Evolutionary conservation across 2,329 filamentous ascomycete species (phyloP).

Genomic region (Chalaropsis ovoidea): DNA sequence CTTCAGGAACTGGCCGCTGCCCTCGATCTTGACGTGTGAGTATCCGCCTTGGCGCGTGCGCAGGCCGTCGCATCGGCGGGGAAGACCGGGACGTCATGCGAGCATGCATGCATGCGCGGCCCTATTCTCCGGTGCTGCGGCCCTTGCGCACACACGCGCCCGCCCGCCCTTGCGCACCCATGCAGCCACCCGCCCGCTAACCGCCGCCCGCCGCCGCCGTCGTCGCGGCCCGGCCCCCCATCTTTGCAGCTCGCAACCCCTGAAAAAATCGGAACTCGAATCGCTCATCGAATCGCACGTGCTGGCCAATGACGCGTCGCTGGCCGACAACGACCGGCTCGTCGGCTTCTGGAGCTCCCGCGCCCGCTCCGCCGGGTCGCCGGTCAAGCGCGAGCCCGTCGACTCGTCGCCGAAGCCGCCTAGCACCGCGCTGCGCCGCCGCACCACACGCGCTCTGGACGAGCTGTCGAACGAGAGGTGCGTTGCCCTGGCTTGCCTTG

Average conservation of each 20-base stretch:
- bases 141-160: background rate
- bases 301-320: slow-evolving; percentile 54
- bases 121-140: no score
- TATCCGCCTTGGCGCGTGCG: slow-evolving; percentile 27
- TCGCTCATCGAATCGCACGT: slow-evolving; percentile 63
- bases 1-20: slow-evolving; percentile 62
- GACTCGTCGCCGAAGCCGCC: slow-evolving; percentile 35
- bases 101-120: no score
- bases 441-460: slow-evolving; percentile 38
- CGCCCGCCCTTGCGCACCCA: no score
- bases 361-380: slow-evolving; percentile 48
- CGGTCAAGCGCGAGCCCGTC: slow-evolving; percentile 48
- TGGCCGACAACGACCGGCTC: slow-evolving; percentile 54
- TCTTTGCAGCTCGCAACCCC: slow-evolving; percentile 50
- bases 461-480: slow-evolving; percentile 37
- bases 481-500: background rate
- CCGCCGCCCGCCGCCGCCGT: background rate
- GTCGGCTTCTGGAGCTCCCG: slow-evolving; percentile 66
- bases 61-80: background rate
- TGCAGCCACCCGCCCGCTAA: background rate
- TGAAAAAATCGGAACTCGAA: slow-evolving; percentile 74
- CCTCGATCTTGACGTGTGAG: slow-evolving; percentile 63
- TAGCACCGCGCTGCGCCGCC: slow-evolving; percentile 34
- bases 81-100: no score
- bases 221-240: slow-evolving; percentile 17